These are phyloP conservation scores for Cystofilobasidium ferigula DNA, from an alignment of 768 basidiomycete genomes.

Conservation along the genomic window DNA sequence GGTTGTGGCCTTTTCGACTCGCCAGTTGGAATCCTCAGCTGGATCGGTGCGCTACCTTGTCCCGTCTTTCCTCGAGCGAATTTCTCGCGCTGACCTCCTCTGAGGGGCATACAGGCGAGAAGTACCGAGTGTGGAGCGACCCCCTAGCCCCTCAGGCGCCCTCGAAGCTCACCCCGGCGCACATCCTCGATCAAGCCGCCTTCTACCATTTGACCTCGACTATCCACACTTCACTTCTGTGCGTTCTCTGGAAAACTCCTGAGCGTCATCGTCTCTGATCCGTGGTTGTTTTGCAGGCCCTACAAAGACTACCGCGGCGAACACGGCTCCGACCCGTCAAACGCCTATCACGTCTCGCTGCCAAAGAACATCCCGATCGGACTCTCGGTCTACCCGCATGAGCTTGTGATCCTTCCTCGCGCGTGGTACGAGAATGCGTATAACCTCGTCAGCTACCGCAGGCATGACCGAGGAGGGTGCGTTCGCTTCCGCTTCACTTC, in stretches of 20 bases:
- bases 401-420: no score
- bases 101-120: no score
- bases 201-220: slow-evolving; percentile 11
- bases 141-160: not conserved
- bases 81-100: no score
- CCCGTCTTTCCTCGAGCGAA: not conserved
- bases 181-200: slow-evolving; percentile 14
- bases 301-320: not conserved
- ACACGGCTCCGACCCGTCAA: not conserved
- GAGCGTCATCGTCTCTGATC: not conserved
- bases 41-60: slow-evolving; percentile 26
- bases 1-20: slow-evolving; percentile 3
- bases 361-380: not conserved
- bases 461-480: no score
- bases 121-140: no score
- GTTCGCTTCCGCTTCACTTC: no score
- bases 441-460: no score
- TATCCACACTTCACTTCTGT: slow-evolving; percentile 18
- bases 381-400: not conserved
- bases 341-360: not conserved
- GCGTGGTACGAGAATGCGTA: no score
- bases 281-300: not conserved
- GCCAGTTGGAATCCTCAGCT: slow-evolving; percentile 29
- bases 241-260: not conserved
- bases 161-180: not conserved